Evolutionary conservation across 2,329 filamentous ascomycete genomes (phyloP).

Genomic region (Nigrospora oryzae): DNA sequence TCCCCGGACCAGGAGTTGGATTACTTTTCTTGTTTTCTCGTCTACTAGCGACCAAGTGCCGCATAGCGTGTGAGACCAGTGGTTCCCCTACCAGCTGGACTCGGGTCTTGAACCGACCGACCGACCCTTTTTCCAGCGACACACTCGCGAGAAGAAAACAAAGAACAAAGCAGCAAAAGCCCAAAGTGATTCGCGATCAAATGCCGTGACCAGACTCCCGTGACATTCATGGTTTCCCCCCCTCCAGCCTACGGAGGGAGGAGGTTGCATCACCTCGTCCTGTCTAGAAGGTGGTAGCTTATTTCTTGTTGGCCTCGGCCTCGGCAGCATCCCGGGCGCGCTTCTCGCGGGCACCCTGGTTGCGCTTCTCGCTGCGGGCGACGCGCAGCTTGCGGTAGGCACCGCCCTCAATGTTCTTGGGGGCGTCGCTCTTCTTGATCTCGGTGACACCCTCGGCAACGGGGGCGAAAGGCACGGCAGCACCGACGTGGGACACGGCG

Average conservation of each 20-base stretch:
- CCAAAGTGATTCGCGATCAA: slow-evolving; percentile 11
- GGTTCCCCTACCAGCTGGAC: neutral
- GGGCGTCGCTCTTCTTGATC: slow-evolving; percentile 76
- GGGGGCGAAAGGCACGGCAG: slow-evolving; percentile 66
- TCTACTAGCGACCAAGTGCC: too few species aligned
- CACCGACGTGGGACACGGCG: slow-evolving; percentile 48
- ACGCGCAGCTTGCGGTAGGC: slow-evolving; percentile 82
- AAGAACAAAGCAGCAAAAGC: slow-evolving; percentile 12
- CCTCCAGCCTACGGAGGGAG: neutral
- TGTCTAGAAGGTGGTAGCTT: slow-evolving; percentile 28
- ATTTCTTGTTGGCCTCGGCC: slow-evolving; percentile 81
- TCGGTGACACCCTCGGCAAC: slow-evolving; percentile 56
- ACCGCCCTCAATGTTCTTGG: slow-evolving; percentile 67
- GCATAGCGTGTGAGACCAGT: neutral
- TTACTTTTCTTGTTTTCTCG: too few species aligned
- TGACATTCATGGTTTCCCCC: slow-evolving; percentile 11
- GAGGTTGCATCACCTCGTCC: neutral
- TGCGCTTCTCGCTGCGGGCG: slow-evolving; percentile 74
- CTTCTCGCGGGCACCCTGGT: slow-evolving; percentile 85
- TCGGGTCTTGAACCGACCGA: neutral
- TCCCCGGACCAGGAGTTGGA: too few species aligned
- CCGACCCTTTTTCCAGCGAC: neutral
- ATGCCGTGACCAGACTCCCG: slow-evolving; percentile 26
- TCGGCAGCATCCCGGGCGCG: slow-evolving; percentile 81
- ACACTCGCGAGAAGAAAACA: slow-evolving; percentile 16